phyloP scores from a whole-genome alignment of 1,284 basidiomycete species.

The Cryptococcus jaspeensis region DNA sequence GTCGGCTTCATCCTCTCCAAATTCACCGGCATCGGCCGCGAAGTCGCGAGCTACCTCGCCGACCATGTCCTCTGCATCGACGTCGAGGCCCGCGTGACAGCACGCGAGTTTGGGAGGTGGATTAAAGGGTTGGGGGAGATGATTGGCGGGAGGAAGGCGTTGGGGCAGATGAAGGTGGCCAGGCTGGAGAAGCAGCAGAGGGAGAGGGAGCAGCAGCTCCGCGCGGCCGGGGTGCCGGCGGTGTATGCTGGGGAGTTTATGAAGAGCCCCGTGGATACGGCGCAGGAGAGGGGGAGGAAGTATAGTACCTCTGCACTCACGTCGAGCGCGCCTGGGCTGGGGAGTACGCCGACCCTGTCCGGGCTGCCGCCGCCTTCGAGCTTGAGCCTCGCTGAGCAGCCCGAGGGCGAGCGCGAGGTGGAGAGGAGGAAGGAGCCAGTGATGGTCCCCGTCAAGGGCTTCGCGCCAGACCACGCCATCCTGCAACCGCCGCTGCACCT shows the following conservation, averaged over 20 bases:
- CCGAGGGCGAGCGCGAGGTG: slow-evolving; percentile 2
- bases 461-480: too few species aligned
- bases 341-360: slow-evolving; percentile 13
- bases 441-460: neutral
- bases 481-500: too few species aligned
- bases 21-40: slow-evolving; percentile 86
- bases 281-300: slow-evolving; percentile 25
- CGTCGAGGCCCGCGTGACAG: slow-evolving; percentile 63
- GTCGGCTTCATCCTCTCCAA: slow-evolving; percentile 81
- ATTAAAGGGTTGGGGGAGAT: slow-evolving; percentile 72
- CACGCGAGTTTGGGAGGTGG: slow-evolving; percentile 85
- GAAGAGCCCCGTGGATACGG: slow-evolving; percentile 37
- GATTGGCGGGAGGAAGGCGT: slow-evolving; percentile 56
- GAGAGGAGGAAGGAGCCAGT: neutral
- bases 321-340: slow-evolving; percentile 26
- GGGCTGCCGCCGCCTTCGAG: slow-evolving; percentile 18
- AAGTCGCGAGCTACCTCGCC: slow-evolving; percentile 82
- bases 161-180: slow-evolving; percentile 40
- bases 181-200: slow-evolving; percentile 32
- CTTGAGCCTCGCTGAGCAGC: slow-evolving; percentile 7
- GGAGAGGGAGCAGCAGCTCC: neutral
- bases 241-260: slow-evolving; percentile 38
- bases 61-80: slow-evolving; percentile 79
- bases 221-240: neutral
- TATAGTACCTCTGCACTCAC: slow-evolving; percentile 36